Conservation (phyloP, 2,329 filamentous ascomycete genomes). For the Curvularia spicifera region DNA sequence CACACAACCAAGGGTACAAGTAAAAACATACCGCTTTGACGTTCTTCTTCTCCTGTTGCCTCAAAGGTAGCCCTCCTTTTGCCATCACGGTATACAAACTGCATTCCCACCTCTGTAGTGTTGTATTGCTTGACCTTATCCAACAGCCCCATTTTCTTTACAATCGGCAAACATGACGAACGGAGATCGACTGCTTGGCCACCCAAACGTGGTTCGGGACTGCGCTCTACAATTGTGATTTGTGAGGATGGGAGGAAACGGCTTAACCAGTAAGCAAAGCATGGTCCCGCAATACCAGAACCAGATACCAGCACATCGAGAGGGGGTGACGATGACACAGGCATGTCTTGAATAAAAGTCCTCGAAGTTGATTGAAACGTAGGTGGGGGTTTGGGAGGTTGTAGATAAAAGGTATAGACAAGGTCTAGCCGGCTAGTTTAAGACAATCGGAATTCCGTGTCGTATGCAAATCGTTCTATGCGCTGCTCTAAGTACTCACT, state of each 20-base stretch:
- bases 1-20: conserved; percentile 45
- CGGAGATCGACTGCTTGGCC: conserved; percentile 64
- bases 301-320: conserved; percentile 38
- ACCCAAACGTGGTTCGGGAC: conserved; percentile 50
- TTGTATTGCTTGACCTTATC: conserved; percentile 47
- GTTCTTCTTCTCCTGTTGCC: conserved; percentile 32
- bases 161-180: conserved; percentile 58
- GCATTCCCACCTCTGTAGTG: conserved; percentile 58
- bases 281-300: conserved; percentile 42
- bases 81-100: conserved; percentile 44
- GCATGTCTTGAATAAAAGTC: neutral
- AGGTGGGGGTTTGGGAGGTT: no score
- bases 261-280: conserved; percentile 61
- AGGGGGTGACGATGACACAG: neutral
- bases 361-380: neutral
- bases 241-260: conserved; percentile 37
- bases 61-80: conserved; percentile 31
- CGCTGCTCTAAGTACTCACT: neutral
- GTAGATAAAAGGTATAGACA: neutral
- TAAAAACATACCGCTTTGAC: conserved; percentile 26
- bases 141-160: conserved; percentile 61
- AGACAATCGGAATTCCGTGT: neutral
- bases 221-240: conserved; percentile 54
- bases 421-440: neutral
- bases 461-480: neutral